phyloP scores from a whole-genome alignment of 257 asterid genomes.

The Lycium barbarum region DNA sequence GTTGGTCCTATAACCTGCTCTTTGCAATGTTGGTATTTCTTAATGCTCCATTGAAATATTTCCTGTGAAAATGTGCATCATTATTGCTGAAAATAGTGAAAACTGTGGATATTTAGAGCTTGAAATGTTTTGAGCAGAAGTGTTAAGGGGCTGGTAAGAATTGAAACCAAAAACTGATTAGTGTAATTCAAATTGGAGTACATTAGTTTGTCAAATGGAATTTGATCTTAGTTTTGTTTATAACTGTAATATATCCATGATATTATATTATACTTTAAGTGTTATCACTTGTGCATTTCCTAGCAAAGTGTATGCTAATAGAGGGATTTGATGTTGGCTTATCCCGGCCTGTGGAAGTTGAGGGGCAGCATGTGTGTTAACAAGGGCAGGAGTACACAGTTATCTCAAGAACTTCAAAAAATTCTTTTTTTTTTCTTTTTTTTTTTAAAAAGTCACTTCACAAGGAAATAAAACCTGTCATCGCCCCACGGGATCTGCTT shows the following conservation, averaged over 20 bases:
- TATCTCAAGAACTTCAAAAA: background rate
- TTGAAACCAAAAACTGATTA: background rate
- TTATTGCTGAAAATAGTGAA: slow-evolving; percentile 23
- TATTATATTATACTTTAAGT: background rate
- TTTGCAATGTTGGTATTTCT: slow-evolving; percentile 3
- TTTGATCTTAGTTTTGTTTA: background rate
- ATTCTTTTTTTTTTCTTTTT: background rate
- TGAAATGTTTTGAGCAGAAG: slow-evolving; percentile 24
- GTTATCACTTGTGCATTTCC: slow-evolving; percentile 22
- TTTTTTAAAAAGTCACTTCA: background rate
- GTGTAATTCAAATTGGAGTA: slow-evolving; percentile 11
- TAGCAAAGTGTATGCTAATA: slow-evolving; percentile 18
- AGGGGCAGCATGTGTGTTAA: background rate
- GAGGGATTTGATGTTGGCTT: slow-evolving; percentile 16
- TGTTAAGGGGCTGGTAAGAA: slow-evolving; percentile 6
- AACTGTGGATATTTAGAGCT: background rate
- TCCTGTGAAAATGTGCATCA: background rate
- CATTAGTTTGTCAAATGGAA: background rate
- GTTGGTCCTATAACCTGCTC: slow-evolving; percentile 43
- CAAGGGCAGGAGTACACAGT: background rate
- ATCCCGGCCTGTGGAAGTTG: background rate
- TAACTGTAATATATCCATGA: slow-evolving; percentile 1
- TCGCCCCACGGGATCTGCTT: background rate
- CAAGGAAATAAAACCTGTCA: background rate
- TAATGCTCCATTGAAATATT: slow-evolving; percentile 1